Evolutionary conservation across 495 filamentous ascomycete genomes (phyloP), one percentile per base, ranked within the genome.

Genomic region (Aspergillus avenaceus): DNA sequence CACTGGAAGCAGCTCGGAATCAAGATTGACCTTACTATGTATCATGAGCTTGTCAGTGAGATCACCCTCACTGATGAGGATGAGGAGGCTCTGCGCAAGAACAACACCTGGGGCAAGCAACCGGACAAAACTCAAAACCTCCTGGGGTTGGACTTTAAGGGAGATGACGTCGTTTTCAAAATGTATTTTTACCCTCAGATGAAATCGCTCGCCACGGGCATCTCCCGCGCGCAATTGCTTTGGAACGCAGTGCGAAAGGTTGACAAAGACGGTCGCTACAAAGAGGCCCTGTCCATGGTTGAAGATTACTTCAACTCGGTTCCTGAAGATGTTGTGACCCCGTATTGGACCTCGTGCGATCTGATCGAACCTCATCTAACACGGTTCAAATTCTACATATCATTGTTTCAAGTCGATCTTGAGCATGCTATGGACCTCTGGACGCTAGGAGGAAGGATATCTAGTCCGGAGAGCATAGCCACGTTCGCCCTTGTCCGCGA

Each of bases 381-480:
- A 3, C 28, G 54, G 19, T 32, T 49, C 45, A 56, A 56, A 25
- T 4, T 56, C 5, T 56, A 56, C 38, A 4, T 52, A 0, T 22
- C 22, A 12, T 38, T 51, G 13, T 27, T 5, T 19, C 24, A 44
- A 0, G 41, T 51, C 11, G 16, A 27, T 12, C 12, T 38, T 2
- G 1, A 26, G 0, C 21, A 32, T 4, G 23, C 24, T 1, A 8
- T 2, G 1, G 26, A 38, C 16, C 21, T 44, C 5, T 51, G 49
- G 49, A 51, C 49, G 9, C 28, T 51, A 8, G 41, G n/a, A 5
- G 49, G 41, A 0, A 26, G 21, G 4, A 13, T 52, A n/a, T 2
- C 4, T 0, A 22, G 14, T n/a, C 9, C 23, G 4, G 49, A 45
- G 0, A 49, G 2, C 3, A 8, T 19, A 8, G 28, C 16, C 1